A percentile compares a stretch with the other conserved stretches of the same genome.
phyloP scores from a whole-genome alignment of 305 asterid species.

The Fraxinus baroniana region DNA sequence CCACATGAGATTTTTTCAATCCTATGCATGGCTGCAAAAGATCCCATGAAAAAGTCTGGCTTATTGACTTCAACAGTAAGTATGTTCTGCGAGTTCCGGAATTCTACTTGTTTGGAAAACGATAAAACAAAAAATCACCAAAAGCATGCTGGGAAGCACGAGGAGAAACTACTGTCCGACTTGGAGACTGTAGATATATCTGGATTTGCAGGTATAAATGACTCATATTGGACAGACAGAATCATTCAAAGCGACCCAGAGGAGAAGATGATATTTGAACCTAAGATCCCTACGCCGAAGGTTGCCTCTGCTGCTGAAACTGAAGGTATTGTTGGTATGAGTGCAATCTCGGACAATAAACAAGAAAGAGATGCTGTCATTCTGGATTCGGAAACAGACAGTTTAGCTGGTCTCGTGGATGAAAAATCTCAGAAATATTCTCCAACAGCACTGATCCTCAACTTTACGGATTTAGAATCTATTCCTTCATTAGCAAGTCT shows the following conservation, averaged over 20 bases:
- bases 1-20: conserved; percentile 48
- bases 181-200: conserved; percentile 26
- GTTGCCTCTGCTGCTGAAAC: conserved; percentile 19
- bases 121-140: conserved; percentile 3
- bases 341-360: conserved; percentile 18
- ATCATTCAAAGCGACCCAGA: conserved; percentile 42
- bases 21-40: conserved; percentile 47
- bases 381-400: conserved; percentile 22
- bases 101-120: conserved; percentile 35
- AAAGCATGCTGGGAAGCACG: conserved; percentile 18
- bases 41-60: conserved; percentile 43
- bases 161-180: conserved; percentile 23
- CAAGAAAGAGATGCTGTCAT: conserved; percentile 24
- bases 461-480: conserved; percentile 50
- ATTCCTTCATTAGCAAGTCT: conserved; percentile 58
- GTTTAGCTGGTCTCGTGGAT: conserved; percentile 13
- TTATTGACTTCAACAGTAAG: conserved; percentile 32
- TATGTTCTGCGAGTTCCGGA: conserved; percentile 50
- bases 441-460: conserved; percentile 58
- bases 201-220: conserved; percentile 44
- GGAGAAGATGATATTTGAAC: conserved; percentile 35
- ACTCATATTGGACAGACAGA: conserved; percentile 74
- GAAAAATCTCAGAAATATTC: conserved; percentile 34
- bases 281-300: conserved; percentile 23
- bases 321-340: conserved; percentile 20